These are phyloP conservation scores for Cryptomeria japonica DNA, from an alignment of 75 land plant species.

Conservation along the genomic window DNA sequence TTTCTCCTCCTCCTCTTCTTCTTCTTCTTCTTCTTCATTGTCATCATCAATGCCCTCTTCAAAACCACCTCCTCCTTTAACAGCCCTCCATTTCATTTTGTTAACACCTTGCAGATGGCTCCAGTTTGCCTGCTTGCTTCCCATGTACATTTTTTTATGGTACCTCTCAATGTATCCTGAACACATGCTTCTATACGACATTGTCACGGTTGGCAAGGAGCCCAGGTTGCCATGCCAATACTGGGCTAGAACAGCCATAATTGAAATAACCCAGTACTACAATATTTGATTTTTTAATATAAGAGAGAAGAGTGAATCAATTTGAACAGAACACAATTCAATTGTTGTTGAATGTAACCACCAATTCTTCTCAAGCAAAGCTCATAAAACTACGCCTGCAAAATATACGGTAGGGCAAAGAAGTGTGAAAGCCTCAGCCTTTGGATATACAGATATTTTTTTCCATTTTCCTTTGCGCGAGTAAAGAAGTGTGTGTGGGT, in stretches of 20 bases:
- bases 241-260: neutral
- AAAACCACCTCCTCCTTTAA: neutral
- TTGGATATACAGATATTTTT: too few relatives aligned
- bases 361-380: neutral
- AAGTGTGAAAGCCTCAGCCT: neutral
- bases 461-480: too few relatives aligned
- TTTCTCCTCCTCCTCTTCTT: neutral
- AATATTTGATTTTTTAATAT: neutral
- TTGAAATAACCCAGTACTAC: neutral
- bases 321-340: neutral
- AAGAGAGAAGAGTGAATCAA: neutral
- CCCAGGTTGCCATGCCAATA: neutral
- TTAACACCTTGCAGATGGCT: neutral
- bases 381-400: neutral
- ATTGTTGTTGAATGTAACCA: neutral
- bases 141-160: neutral
- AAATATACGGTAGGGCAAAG: neutral
- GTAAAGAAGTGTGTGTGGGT: too few relatives aligned
- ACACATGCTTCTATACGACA: neutral
- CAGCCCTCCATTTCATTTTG: constrained; percentile 9
- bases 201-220: neutral
- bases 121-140: neutral
- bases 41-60: neutral
- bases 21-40: neutral
- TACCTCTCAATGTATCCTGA: neutral